Base-by-base conservation (phyloP, 2,329 filamentous ascomycete species). In the Penicillium sp. region DNA sequence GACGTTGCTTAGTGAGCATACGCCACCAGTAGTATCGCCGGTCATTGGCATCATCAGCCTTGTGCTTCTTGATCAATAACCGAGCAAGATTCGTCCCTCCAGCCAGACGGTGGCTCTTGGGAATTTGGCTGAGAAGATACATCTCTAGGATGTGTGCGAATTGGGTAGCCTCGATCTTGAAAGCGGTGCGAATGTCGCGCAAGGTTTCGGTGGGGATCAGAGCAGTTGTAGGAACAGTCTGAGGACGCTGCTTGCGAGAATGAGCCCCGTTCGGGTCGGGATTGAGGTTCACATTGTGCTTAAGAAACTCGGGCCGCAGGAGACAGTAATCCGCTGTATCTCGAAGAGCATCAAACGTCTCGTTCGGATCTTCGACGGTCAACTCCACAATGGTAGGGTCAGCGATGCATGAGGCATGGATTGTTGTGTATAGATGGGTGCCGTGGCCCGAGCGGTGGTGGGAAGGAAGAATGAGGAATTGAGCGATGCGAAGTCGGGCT, bases 341-440 rank as follows among this genome's bases (percentile, higher is more conserved):
- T 41, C 80, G 77, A 51, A 84, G 75, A 35, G 77, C 78, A 52
- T 84, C 80, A 49, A 84, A 84, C 17, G 73, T 74, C 60, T 83
- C 80, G 53, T 80, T 97, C 0, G 93, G 94, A 47, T 97, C 91
- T 68, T 98, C 93, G 4, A 98, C 83, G 0, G 90, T 94, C 56
- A 98, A 78, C 61, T 97, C 91, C 39, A 81, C 75, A 6, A 89
- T 84, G 45, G 83, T 81, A 0, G 78, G 64, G 41, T 85, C 78
- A 21, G 79, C 73, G 42, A 85, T 75, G 49, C 87, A 85, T 51
- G 81, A 70, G 6, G 77, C 69, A 58, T 88, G 91, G 51, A 97
- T 87, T 33, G 81, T 76, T 44, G 81, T 80, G 72, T 97, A 98
- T 26, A 98, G 79, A 28, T 80, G 76, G 8, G 81, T 78, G 23